Base-by-base conservation (phyloP, 495 filamentous ascomycete species). In the Aspergillus nanangensis region DNA sequence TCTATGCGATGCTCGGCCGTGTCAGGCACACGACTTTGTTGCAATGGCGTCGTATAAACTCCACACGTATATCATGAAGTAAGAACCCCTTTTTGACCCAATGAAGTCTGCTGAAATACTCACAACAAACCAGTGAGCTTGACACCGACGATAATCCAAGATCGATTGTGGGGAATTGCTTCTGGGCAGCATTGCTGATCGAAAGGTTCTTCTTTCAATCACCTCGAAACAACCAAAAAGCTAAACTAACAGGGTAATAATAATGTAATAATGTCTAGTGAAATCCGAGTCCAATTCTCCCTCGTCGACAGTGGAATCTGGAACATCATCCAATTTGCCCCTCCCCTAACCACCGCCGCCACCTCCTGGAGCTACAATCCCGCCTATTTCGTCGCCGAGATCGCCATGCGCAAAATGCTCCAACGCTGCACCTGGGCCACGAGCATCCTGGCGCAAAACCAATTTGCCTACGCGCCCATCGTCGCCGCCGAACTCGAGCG, bases 11-110 rank as follows among this genome's bases (percentile, higher is more conserved):
- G n/a, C 37, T 11, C 35, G 37, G 9, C 43, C 43, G 15, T 45
- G 33, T 22, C 43, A 45, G 33, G 43, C 43, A 18, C 43, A 45
- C 18, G 43, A 45, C 21, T 45, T 37, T 11, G 35, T 32, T 15
- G 13, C 38, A 14, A 45, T 45, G 20, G 43, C 43, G 1, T 45
- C 43, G 5, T 37, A 23, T 24, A 36, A 38, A 22, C 35, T 45
- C 2, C 43, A 45, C 20, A 45, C 36, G 13, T 8, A 36, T 7
- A 24, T 45, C 32, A 45, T 36, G 13, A 45, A 21, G 43, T 45
- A 21, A 15, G 20, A n/a, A n/a, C n/a, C n/a, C n/a, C n/a, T n/a
- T n/a, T n/a, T n/a, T n/a, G n/a, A n/a, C n/a, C n/a, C n/a, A n/a
- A n/a, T n/a, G n/a, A n/a, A n/a, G n/a, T n/a, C n/a, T n/a, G n/a